Base-by-base conservation (phyloP, 106 monocot species). In the Vanilla planifolia region DNA sequence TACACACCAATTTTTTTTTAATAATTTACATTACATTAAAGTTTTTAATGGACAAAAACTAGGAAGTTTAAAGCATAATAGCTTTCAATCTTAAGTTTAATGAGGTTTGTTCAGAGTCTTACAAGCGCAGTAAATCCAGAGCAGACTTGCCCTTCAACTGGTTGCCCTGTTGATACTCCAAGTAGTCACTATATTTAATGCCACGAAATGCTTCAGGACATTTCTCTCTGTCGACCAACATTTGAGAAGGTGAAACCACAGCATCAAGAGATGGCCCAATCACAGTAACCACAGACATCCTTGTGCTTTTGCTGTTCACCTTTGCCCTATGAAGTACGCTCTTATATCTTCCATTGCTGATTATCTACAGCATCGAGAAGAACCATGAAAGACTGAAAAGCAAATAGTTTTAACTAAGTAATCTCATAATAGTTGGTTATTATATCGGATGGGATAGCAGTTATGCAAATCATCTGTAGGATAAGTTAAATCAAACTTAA, bases 331-430 rank as follows among this genome's bases (percentile, higher is more conserved):
- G 89, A 24, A 89, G 27, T 55, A 85, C 72, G 47, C 85, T 81
- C 71, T 79, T 81, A 60, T 79, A 81, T 66, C 40, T 81, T 6
- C 89, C 85, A 55, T 89, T 89, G 75, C 68, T 89, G 16, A 85
- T 59, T 28, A 89, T 85, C 85, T 89, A 61, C 41, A 48, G 5
- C 2, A 56, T 60, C n/a, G n/a, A n/a, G n/a, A 30, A 30, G 13
- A 25, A 75, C 17, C 43, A 22, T 5, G 6, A 6, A 13, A n/a
- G n/a, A n/a, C n/a, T n/a, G n/a, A n/a, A n/a, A n/a, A n/a, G n/a
- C n/a, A n/a, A n/a, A n/a, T n/a, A n/a, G n/a, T n/a, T n/a, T n/a
- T n/a, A n/a, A n/a, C n/a, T n/a, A n/a, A n/a, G n/a, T n/a, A n/a
- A n/a, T n/a, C n/a, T n/a, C n/a, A n/a, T n/a, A n/a, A n/a, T n/a